These are phyloP conservation scores for Cytospora paraplurivora DNA, from an alignment of 2,329 filamentous ascomycete genomes.

Conservation along the genomic window DNA sequence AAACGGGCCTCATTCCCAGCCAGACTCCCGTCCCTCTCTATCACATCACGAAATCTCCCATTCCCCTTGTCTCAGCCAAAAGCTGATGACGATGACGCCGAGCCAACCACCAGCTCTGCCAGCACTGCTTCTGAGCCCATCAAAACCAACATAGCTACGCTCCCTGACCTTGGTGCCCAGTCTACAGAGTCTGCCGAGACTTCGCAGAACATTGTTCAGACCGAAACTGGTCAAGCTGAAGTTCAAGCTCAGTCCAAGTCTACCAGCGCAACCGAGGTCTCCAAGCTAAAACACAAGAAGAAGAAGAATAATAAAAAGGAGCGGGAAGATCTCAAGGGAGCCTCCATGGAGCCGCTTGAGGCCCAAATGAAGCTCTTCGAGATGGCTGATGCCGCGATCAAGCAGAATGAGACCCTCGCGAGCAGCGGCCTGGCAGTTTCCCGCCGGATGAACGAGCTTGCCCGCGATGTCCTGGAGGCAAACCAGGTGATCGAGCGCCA, in stretches of 20 bases:
- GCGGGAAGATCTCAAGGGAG: not conserved
- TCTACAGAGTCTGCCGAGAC: not conserved
- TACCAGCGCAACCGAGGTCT: not conserved
- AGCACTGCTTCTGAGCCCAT: not conserved
- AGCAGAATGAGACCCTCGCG: conserved; percentile 10
- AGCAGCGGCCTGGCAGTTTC: conserved; percentile 1
- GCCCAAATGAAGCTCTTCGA: not conserved
- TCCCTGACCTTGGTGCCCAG: not conserved
- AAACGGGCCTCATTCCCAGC: not conserved
- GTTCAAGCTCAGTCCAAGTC: not conserved
- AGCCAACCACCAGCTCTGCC: not conserved
- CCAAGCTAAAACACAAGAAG: not conserved
- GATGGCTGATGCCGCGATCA: not conserved
- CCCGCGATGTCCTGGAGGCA: conserved; percentile 4
- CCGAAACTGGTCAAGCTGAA: too few relatives aligned
- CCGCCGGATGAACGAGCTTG: conserved; percentile 2
- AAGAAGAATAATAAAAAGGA: not conserved
- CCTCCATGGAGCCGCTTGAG: not conserved
- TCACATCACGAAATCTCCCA: conserved; percentile 1
- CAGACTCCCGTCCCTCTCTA: conserved; percentile 3
- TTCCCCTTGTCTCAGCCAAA: not conserved
- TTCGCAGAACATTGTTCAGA: not conserved
- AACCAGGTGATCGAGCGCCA: conserved; percentile 4
- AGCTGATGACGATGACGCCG: not conserved
- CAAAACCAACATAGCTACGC: not conserved